Evolutionary conservation across 2,329 filamentous ascomycete species (phyloP).

Genomic region (Calonectria crousiana): DNA sequence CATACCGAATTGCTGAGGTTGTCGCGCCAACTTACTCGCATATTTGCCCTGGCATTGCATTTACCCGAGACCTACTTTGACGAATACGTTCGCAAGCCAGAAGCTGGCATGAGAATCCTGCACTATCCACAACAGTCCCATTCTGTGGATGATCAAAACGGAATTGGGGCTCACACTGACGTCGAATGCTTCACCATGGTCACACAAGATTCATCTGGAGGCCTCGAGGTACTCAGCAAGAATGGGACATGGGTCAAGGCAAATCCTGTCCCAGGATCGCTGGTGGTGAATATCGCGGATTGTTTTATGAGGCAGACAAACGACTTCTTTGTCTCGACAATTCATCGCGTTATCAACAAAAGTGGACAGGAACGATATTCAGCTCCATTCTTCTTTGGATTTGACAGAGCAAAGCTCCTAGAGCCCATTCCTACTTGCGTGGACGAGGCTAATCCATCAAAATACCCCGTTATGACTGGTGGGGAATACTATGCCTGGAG

Average conservation of each 20-base stretch:
- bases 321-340: slow-evolving; percentile 60
- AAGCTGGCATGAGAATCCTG: slow-evolving; percentile 51
- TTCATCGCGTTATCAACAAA: slow-evolving; percentile 61
- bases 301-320: slow-evolving; percentile 65
- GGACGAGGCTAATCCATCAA: slow-evolving; percentile 46
- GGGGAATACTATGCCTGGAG: slow-evolving; percentile 48
- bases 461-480: slow-evolving; percentile 49
- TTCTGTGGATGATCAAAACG: slow-evolving; percentile 39
- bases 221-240: slow-evolving; percentile 60
- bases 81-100: slow-evolving; percentile 46
- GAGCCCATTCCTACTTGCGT: slow-evolving; percentile 49
- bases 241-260: slow-evolving; percentile 57
- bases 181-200: slow-evolving; percentile 63
- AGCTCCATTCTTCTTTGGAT: slow-evolving; percentile 62
- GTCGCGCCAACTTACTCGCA: slow-evolving; percentile 52
- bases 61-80: slow-evolving; percentile 56
- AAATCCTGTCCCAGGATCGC: slow-evolving; percentile 53
- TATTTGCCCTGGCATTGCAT: slow-evolving; percentile 56
- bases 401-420: slow-evolving; percentile 43
- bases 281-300: slow-evolving; percentile 66
- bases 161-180: slow-evolving; percentile 61
- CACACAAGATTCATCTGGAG: slow-evolving; percentile 56
- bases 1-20: slow-evolving; percentile 49
- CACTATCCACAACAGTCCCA: slow-evolving; percentile 55
- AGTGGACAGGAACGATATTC: slow-evolving; percentile 55